Evolutionary conservation across 192 early-diverging fungal genomes (phyloP).

Genomic region (Entomortierella chlamydospora): DNA sequence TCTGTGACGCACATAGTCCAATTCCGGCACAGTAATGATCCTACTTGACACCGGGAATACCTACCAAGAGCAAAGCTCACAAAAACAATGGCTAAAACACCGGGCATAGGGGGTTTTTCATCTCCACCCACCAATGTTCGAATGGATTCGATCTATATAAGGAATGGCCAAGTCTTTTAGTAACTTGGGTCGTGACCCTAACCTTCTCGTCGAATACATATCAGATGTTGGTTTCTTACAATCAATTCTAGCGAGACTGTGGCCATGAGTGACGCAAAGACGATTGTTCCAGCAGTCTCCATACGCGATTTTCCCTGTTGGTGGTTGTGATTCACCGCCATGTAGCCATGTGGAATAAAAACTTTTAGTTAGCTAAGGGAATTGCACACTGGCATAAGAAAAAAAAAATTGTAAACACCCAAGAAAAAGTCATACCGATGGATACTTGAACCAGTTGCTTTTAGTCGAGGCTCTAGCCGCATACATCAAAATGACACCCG

Average conservation of each 20-base stretch:
- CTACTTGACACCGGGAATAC: no score
- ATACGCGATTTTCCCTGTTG: constrained; percentile 74
- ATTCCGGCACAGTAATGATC: no score
- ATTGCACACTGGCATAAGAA: no score
- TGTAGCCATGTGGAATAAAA: no score
- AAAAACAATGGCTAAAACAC: constrained; percentile 60
- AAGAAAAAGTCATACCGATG: constrained; percentile 59
- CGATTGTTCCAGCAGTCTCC: constrained; percentile 83
- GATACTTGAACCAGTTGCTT: constrained; percentile 75
- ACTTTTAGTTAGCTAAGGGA: no score
- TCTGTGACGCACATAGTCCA: no score
- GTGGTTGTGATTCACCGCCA: no score
- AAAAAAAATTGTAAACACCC: no score
- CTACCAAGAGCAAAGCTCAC: constrained; percentile 68
- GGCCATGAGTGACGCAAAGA: constrained; percentile 83
- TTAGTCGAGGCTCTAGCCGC: constrained; percentile 70
- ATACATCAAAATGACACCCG: constrained; percentile 71
- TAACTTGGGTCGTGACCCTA: neutral
- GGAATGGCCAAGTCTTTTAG: no score
- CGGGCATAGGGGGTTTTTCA: constrained; percentile 62
- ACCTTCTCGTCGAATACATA: neutral
- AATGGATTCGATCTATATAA: constrained; percentile 67
- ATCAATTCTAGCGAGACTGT: constrained; percentile 77
- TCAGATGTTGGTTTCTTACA: constrained; percentile 42
- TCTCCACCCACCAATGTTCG: constrained; percentile 62